Conservation (phyloP, 306 rosid species). For the Vigna radiata region DNA sequence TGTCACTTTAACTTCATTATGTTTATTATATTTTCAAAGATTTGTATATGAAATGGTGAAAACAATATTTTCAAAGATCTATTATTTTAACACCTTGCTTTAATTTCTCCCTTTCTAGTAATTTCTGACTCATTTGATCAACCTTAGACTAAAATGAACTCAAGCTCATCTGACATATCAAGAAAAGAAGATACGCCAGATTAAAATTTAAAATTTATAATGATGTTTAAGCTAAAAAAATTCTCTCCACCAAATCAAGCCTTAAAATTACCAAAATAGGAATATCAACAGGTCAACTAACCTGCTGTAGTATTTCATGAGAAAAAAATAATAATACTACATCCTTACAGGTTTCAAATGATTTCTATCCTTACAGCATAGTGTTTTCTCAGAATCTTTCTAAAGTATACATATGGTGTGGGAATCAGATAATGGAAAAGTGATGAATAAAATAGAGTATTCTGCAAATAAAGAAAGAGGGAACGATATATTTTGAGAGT, state of each 20-base stretch:
- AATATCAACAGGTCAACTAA: conserved; percentile 4
- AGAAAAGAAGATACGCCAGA: neutral
- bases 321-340: conserved; percentile 8
- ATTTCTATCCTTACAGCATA: neutral
- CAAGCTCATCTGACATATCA: conserved; percentile 8
- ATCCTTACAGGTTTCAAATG: neutral
- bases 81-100: neutral
- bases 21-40: neutral
- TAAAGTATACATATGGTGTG: neutral
- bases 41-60: neutral
- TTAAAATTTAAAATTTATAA: neutral
- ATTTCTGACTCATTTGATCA: neutral
- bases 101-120: neutral
- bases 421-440: conserved; percentile 7
- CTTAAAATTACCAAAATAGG: neutral
- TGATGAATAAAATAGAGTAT: conserved; percentile 20
- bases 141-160: conserved; percentile 3
- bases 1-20: neutral
- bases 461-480: neutral
- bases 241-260: neutral
- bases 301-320: neutral
- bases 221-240: conserved; percentile 6
- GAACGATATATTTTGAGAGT: no score
- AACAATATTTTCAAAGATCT: neutral
- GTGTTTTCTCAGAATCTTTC: conserved; percentile 6